Base-by-base conservation (phyloP, 306 rosid species). In the Fagus crenata region DNA sequence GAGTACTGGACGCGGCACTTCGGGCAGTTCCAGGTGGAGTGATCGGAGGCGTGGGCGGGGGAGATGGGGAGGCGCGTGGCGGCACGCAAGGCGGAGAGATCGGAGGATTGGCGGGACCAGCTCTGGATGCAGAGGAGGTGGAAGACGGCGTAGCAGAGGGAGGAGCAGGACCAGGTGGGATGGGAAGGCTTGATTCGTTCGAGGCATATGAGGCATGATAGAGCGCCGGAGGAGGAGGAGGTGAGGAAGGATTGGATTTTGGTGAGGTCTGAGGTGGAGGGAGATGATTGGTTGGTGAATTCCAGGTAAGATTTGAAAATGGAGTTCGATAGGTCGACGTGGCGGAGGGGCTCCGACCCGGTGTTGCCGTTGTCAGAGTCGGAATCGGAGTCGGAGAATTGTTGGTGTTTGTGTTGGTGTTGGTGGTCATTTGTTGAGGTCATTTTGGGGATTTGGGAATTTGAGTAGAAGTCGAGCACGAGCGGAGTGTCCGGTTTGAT, bases 211-310 rank as follows among this genome's bases (percentile, higher is more conserved):
- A 95, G 73, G 81, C 98, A 95, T 0, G 97, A 92, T 1, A 92
- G 88, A 0, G 98, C 98, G 71, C 98, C 98, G 84, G 97, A 87
- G 81, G 98, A 92, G 54, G 98, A 92, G 51, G 97, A 85, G 0
- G 90, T 87, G 46, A 95, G 96, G 87, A 95, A 95, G 3, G 97
- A 86, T 60, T 89, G 97, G 90, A 95, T 95, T 87, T 92, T 95
- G 17, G 95, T 83, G 68, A 95, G 89, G 76, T 95, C 98, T 6
- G 93, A 77, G 11, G 83, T 7, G 59, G 90, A 72, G 53, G 87
- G 82, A 28, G 93, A 59, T 51, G 93, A 80, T 42, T 84, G 84
- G 74, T 93, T 91, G 53, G 90, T 80, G 90, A 85, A 82, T 1
- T 88, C 86, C 74, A 95, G 89, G 87, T 95, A 95, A 28, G 97